phyloP scores from a whole-genome alignment of 305 asterid genomes.

The Striga hermonthica region DNA sequence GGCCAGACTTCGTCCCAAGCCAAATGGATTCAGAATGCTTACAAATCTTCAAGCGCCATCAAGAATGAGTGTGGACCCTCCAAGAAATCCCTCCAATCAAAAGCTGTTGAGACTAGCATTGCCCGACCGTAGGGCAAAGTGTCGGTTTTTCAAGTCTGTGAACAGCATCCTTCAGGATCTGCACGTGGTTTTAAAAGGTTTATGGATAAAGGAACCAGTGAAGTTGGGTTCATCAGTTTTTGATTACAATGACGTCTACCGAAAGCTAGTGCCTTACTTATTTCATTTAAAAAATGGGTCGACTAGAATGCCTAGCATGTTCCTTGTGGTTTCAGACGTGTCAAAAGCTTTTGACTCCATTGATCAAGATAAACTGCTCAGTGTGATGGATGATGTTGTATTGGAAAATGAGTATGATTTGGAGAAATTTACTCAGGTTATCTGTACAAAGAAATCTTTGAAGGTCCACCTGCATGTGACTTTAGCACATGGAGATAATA shows the following conservation, averaged over 20 bases:
- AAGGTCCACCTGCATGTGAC: constrained; percentile 44
- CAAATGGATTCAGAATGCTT: constrained; percentile 64
- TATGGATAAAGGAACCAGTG: constrained; percentile 49
- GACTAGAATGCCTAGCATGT: constrained; percentile 45
- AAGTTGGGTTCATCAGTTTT: constrained; percentile 87
- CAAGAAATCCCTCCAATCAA: constrained; percentile 27
- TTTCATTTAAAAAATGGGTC: constrained; percentile 44
- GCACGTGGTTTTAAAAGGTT: constrained; percentile 64
- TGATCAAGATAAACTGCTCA: constrained; percentile 63
- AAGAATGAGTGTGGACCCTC: constrained; percentile 39
- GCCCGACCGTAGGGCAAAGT: constrained; percentile 23
- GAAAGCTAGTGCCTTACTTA: constrained; percentile 61
- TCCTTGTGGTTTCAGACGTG: constrained; percentile 76
- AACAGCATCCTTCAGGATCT: constrained; percentile 61
- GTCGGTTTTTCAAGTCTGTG: constrained; percentile 49
- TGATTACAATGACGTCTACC: constrained; percentile 74
- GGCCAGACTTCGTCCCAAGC: constrained; percentile 72
- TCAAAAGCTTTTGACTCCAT: constrained; percentile 82
- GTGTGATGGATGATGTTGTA: constrained; percentile 59
- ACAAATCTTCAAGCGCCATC: constrained; percentile 83
- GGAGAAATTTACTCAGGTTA: constrained; percentile 50
- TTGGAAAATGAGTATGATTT: constrained; percentile 52
- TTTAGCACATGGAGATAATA: constrained; percentile 37
- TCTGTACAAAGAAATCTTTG: constrained; percentile 47
- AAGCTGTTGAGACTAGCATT: constrained; percentile 29